Evolutionary conservation across 1,139 yeast genomes (phyloP), one percentile per base, ranked within the genome.

Genomic region (Geotrichum candidum): DNA sequence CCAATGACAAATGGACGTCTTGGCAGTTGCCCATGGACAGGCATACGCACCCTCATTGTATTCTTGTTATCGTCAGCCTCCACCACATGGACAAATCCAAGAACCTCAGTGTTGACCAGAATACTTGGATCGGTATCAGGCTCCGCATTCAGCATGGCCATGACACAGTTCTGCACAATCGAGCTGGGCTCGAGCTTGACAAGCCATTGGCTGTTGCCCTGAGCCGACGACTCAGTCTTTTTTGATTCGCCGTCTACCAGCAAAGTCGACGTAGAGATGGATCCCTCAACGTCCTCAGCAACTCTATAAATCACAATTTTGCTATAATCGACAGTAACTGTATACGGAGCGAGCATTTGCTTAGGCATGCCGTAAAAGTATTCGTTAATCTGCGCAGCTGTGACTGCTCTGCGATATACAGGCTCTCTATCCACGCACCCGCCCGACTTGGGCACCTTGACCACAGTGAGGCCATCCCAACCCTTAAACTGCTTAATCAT

Each of bases 21-120:
- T 0, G 99, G 99, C 51, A 91, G 77, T 53, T 86, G 81, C 0
- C 96, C 96, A 1, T 96, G 97, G 27, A 89, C 87, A 0, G 99
- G 98, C 67, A 92, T 80, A 66, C 92, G 78, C 5, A 94, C 80
- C 69, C 87, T 86, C 65, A 90, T 73, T 67, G 83, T 87, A n/a
- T 83, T 81, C 70, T 86, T 87, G 23, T 83, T 78, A 66, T 92
- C 97, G 59, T 84, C 87, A 10, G 83, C 84, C 62, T 82, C 86
- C 9, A 86, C 82, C 65, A 78, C 75, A 59, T 80, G 81, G 6
- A 82, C 84, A 69, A 78, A 84, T 0, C 96, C 96, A 68, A 87
- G 74, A 0, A 89, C 86, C 60, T 87, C 82, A 1, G 90, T 77
- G 62, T 82, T 78, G 41, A 82, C 74, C 27, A 89, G 76, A 6